A percentile compares a stretch with the other conserved stretches of the same genome.
Conservation (phyloP, 164 flowering plant genomes). For the Tetracentron sinense region DNA sequence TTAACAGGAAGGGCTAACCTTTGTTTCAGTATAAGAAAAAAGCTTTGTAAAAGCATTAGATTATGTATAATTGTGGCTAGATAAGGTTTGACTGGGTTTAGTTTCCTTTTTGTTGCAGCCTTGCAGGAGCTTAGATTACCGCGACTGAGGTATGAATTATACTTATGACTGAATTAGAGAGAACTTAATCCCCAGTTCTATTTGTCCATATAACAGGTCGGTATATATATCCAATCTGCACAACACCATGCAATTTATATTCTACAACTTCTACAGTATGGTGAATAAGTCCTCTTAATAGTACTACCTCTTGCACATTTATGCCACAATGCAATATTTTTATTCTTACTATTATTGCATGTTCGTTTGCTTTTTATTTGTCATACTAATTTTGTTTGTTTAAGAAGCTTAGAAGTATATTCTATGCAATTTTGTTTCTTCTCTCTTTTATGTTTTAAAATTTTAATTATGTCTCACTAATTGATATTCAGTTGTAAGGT, state of each 20-base stretch:
- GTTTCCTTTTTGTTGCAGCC: not conserved
- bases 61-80: not conserved
- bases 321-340: not conserved
- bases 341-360: not conserved
- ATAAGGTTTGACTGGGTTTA: constrained; percentile 1
- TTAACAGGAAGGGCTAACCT: not conserved
- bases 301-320: too few species aligned
- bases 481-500: not conserved
- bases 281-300: not conserved
- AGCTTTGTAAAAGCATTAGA: not conserved
- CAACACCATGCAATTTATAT: not conserved
- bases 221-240: not conserved
- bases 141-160: not conserved
- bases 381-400: too few species aligned
- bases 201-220: not conserved
- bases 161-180: not conserved
- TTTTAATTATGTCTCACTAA: not conserved
- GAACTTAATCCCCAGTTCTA: not conserved
- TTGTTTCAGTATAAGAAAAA: not conserved
- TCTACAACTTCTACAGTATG: not conserved
- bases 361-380: not conserved
- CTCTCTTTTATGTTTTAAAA: too few species aligned
- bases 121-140: constrained; percentile 2
- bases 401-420: too few species aligned
- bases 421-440: not conserved